Evolutionary conservation across 2,329 filamentous ascomycete genomes (phyloP).

Genomic region (Mycosphaerella sp.): DNA sequence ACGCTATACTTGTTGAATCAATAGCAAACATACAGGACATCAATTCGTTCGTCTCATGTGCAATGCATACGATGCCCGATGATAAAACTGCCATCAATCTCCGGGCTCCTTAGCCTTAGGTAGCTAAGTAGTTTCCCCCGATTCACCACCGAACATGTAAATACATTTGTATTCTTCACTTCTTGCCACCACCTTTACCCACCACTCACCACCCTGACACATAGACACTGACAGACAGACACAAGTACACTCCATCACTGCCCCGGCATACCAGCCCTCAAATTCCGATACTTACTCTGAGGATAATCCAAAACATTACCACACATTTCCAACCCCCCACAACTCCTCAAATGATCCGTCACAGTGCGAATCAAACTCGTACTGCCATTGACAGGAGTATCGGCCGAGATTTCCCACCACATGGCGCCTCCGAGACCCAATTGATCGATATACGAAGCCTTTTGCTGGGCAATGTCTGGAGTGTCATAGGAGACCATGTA

Average conservation of each 20-base stretch:
- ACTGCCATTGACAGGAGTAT: conserved; percentile 50
- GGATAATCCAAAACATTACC: conserved; percentile 47
- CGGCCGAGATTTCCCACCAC: conserved; percentile 71
- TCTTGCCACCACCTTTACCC: too few species aligned
- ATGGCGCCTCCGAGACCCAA: conserved; percentile 67
- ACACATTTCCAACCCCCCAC: conserved; percentile 38
- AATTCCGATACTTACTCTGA: conserved; percentile 48
- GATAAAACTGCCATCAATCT: too few species aligned
- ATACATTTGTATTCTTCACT: too few species aligned
- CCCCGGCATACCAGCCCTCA: conserved; percentile 38
- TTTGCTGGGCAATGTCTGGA: conserved; percentile 56
- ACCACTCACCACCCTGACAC: too few species aligned
- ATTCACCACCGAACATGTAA: too few species aligned
- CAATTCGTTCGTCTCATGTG: too few species aligned
- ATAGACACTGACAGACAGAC: too few species aligned
- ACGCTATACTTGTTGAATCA: too few species aligned
- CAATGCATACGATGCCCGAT: too few species aligned
- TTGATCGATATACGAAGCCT: conserved; percentile 62
- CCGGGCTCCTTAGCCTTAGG: too few species aligned
- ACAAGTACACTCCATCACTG: conserved; percentile 3
- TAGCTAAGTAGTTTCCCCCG: too few species aligned
- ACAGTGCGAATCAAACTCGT: conserved; percentile 49
- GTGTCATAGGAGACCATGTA: conserved; percentile 73
- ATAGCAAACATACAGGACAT: too few species aligned
- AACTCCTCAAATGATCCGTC: conserved; percentile 30